Evolutionary conservation across 768 basidiomycete species (phyloP).

Genomic region (Phanerochaete sordida): DNA sequence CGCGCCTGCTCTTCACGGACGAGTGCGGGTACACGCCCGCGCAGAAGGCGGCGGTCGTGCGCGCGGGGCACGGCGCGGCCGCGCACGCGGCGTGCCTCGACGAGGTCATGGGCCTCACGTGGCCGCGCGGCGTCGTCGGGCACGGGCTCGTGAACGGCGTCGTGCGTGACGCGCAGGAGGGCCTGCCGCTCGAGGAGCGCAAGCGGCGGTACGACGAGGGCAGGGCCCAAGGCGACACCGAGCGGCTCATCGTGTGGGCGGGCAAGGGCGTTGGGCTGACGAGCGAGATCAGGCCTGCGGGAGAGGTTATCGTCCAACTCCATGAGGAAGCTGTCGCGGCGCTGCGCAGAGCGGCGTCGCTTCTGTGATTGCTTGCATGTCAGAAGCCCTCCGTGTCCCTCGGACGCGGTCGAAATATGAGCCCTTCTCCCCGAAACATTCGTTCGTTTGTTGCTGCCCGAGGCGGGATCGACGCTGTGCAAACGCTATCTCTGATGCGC

Average conservation of each 20-base stretch:
- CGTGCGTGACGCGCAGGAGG: slow-evolving; percentile 52
- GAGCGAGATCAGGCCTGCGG: slow-evolving; percentile 25
- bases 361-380: neutral
- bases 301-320: slow-evolving; percentile 18
- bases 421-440: too few species aligned
- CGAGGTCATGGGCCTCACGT: slow-evolving; percentile 26
- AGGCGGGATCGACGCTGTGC: too few species aligned
- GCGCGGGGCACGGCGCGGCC: slow-evolving; percentile 22
- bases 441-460: too few species aligned
- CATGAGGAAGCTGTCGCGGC: slow-evolving; percentile 6
- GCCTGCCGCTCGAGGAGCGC: slow-evolving; percentile 40
- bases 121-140: slow-evolving; percentile 36
- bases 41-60: slow-evolving; percentile 31
- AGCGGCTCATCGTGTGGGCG: slow-evolving; percentile 14
- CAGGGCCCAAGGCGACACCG: slow-evolving; percentile 39
- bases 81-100: slow-evolving; percentile 33
- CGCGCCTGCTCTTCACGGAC: slow-evolving; percentile 66
- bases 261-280: slow-evolving; percentile 7
- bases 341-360: neutral
- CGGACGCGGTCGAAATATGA: too few species aligned
- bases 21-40: slow-evolving; percentile 44
- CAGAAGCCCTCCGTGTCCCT: too few species aligned
- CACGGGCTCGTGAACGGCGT: slow-evolving; percentile 55
- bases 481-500: neutral
- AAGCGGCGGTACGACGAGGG: slow-evolving; percentile 45